These are phyloP conservation scores for Dothideomycetes sp. DNA, from an alignment of 2,329 filamentous ascomycete species.

Conservation along the genomic window DNA sequence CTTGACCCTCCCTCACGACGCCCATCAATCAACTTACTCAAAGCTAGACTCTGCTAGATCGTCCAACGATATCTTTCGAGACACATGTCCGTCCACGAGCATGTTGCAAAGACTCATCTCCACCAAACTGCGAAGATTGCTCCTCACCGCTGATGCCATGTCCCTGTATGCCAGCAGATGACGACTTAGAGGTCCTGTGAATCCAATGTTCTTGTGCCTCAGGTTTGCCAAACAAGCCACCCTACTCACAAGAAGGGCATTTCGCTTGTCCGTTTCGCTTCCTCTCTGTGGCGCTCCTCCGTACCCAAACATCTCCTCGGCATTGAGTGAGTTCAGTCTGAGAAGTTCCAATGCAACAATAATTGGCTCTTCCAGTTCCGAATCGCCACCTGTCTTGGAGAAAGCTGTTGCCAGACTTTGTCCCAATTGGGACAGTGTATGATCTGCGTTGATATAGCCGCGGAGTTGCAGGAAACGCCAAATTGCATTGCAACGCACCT, in stretches of 20 bases:
- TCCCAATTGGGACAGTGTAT: slow-evolving; percentile 77
- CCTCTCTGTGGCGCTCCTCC: slow-evolving; percentile 49
- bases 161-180: slow-evolving; percentile 81
- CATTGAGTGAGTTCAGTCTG: slow-evolving; percentile 65
- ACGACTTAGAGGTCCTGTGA: slow-evolving; percentile 87
- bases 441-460: slow-evolving; percentile 69
- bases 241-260: slow-evolving; percentile 73
- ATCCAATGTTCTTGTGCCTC: slow-evolving; percentile 74
- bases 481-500: slow-evolving; percentile 63
- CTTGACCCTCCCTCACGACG: slow-evolving; percentile 10
- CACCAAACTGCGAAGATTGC: slow-evolving; percentile 68
- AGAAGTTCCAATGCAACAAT: slow-evolving; percentile 80
- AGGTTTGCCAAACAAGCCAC: slow-evolving; percentile 75
- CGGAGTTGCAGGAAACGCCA: slow-evolving; percentile 87
- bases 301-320: slow-evolving; percentile 52
- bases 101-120: slow-evolving; percentile 74
- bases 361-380: slow-evolving; percentile 61
- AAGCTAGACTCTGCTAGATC: slow-evolving; percentile 55
- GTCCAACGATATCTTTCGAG: slow-evolving; percentile 45
- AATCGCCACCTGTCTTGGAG: slow-evolving; percentile 12
- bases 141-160: slow-evolving; percentile 67
- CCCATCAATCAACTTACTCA: slow-evolving; percentile 41
- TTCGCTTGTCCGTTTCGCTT: slow-evolving; percentile 58
- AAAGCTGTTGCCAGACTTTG: slow-evolving; percentile 56
- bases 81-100: slow-evolving; percentile 69